Base-by-base conservation (phyloP, 129 eudicot species). In the Chrysanthemum seticuspe region DNA sequence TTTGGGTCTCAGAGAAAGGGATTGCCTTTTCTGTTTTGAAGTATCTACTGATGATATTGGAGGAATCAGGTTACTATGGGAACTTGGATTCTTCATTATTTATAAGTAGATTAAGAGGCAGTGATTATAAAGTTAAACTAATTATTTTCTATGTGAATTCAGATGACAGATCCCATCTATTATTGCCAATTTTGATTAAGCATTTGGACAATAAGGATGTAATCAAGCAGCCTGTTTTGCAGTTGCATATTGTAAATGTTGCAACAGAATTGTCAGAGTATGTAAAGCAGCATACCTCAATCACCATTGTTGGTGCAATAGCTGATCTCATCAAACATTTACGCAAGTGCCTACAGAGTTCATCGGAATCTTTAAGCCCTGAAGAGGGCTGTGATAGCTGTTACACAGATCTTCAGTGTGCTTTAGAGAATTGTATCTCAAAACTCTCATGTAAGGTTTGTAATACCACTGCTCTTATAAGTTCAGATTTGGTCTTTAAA, bases 151-250 rank as follows among this genome's bases (percentile, higher is more conserved):
- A 18, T 79, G 49, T 67, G 15, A 56, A 67, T 23, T 57, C 84
- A 85, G 94, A 87, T 48, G 88, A 86, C 60, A 85, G 77, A 63
- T 90, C 97, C 74, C 91, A 90, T 71, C 52, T 83, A 61, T 76
- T 90, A 54, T 67, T 90, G 74, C 79, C 89, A 5, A 78, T 85
- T 76, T 81, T 90, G 91, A 76, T 87, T 70, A 90, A 87, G 76
- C 97, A 90, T 62, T 61, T 90, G 84, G 97, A 87, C 79, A 88
- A 90, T 76, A 90, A 90, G 82, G 90, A 87, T 77, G 84, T 87
- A 66, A 79, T 45, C 68, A 87, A 87, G 66, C 87, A 79, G 86
- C 95, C 87, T 13, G 81, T 65, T 57, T 69, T 77, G 64, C 97
- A 87, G 84, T 79, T 77, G 56, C 81, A 77, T 71, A 87, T 87